A percentile compares a stretch with the other conserved stretches of the same genome.
These are phyloP conservation scores for Kodamaea kakaduensis DNA, from an alignment of 805 yeast genomes.

Conservation along the genomic window DNA sequence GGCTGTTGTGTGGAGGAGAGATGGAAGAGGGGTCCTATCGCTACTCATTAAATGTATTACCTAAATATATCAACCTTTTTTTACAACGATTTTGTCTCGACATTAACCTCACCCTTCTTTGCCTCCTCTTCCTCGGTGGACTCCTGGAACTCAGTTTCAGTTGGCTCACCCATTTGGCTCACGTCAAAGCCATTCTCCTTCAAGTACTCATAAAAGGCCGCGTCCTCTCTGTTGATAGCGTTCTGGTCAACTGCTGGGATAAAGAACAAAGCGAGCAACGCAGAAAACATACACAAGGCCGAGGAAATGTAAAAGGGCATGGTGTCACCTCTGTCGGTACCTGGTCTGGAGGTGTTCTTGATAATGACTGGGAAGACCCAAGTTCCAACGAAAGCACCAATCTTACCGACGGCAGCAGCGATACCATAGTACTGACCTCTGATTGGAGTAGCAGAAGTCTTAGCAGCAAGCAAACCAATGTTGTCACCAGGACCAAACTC, in stretches of 20 bases:
- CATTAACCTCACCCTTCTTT: conserved; percentile 5
- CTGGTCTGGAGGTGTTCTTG: conserved; percentile 51
- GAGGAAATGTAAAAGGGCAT: conserved; percentile 82
- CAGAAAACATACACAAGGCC: conserved; percentile 67
- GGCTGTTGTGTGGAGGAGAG: too few species aligned
- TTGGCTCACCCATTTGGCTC: conserved; percentile 44
- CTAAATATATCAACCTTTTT: too few species aligned
- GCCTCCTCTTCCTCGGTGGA: conserved; percentile 1
- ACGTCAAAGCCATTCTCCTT: conserved; percentile 66
- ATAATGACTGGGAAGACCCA: conserved; percentile 81
- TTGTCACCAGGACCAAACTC: conserved; percentile 94
- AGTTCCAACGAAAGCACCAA: conserved; percentile 89
- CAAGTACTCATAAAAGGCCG: conserved; percentile 62
- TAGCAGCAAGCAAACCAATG: conserved; percentile 80
- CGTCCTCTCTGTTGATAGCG: conserved; percentile 75
- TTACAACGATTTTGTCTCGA: too few species aligned
- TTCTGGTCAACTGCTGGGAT: conserved; percentile 81
- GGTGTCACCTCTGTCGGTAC: conserved; percentile 51
- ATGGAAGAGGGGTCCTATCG: too few species aligned
- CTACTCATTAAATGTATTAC: too few species aligned
- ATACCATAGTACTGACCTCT: conserved; percentile 88
- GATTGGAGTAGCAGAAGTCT: conserved; percentile 77
- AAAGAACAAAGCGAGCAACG: conserved; percentile 59
- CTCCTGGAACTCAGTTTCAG: conserved; percentile 1
- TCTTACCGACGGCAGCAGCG: conserved; percentile 86